phyloP scores from a whole-genome alignment of 1,139 yeast species.

The Sugiyamaella grinbergsii region DNA sequence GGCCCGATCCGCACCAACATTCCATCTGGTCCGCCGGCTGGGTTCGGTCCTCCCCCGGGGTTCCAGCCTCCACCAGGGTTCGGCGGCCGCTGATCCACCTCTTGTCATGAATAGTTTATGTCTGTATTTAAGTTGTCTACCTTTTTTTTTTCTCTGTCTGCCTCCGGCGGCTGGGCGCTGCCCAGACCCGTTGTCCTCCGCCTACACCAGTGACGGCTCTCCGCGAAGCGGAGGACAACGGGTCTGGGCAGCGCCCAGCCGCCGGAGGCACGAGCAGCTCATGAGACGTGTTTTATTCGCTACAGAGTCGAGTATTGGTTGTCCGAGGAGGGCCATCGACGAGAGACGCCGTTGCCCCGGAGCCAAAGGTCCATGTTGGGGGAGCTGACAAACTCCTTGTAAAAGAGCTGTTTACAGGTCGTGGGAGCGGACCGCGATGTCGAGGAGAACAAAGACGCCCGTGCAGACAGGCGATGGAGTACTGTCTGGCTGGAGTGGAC shows the following conservation, averaged over 20 bases:
- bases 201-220: no score
- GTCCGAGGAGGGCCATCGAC: no score
- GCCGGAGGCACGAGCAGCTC: constrained; percentile 15
- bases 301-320: not conserved
- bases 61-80: constrained; percentile 31
- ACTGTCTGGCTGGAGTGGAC: constrained; percentile 6
- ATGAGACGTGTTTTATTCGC: not conserved
- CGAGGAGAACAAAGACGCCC: constrained; percentile 18
- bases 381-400: constrained; percentile 24
- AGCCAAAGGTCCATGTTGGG: constrained; percentile 27
- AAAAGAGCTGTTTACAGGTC: constrained; percentile 24
- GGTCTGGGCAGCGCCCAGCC: constrained; percentile 15
- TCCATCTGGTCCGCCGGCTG: constrained; percentile 34
- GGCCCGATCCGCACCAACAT: constrained; percentile 38
- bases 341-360: constrained; percentile 22
- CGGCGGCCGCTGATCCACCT: constrained; percentile 21
- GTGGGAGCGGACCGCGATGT: not conserved
- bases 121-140: not conserved
- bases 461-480: constrained; percentile 15
- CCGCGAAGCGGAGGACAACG: constrained; percentile 3
- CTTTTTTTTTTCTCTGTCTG: not conserved
- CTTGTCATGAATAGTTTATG: constrained; percentile 5
- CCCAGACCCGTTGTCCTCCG: constrained; percentile 12
- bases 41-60: constrained; percentile 37
- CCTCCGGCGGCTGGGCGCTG: constrained; percentile 14